Base-by-base conservation (phyloP, 1,139 yeast species). In the Eremothecium coryli region DNA sequence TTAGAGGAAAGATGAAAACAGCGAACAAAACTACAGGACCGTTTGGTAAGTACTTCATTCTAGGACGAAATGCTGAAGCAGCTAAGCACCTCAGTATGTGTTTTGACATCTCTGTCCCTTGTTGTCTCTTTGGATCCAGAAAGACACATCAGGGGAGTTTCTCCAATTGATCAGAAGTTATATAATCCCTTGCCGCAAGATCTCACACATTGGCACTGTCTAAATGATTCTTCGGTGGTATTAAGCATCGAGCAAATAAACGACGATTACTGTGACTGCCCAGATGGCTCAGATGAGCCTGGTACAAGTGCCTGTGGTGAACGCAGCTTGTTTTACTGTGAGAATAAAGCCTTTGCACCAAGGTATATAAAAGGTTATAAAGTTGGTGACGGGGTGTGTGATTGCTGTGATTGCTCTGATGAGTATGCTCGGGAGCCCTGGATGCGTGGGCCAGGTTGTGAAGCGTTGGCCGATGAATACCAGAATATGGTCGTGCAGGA, bases 231-330 rank as follows among this genome's bases (percentile, higher is more conserved):
- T 0, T 68, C 74, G 12, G 71, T 85, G 4, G 65, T 63, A 13
- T 60, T 88, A 18, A 64, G 76, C 18, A 67, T 65, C 34, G 65
- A 65, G 29, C 82, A 78, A 50, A 70, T 90, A 45, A 88, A 90
- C 53, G 97, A 90, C 54, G 80, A 86, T 49, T 78, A 71, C 50
- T 88, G 97, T 58, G 98, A 90, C 54, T 90, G 98, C 62, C 96
- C 97, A 0, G 98, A 90, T 59, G 98, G 98, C 0, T 78, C 93
- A 3, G 98, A 90, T 58, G 98, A 90, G 56, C 96, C 97, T 0
- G 96, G 96, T 0, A 90, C 97, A 1, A 67, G 81, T 35, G 96
- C 96, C 0, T 90, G 97, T 56, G 62, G 61, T 1, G 64, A 66
- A 10, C 38, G 26, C 18, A 38, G 45, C 5, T 36, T 44, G 20